A percentile compares a stretch with the other conserved stretches of the same genome.
Conservation (phyloP, 345 rosid genomes). For the Moricandia arvensis region DNA sequence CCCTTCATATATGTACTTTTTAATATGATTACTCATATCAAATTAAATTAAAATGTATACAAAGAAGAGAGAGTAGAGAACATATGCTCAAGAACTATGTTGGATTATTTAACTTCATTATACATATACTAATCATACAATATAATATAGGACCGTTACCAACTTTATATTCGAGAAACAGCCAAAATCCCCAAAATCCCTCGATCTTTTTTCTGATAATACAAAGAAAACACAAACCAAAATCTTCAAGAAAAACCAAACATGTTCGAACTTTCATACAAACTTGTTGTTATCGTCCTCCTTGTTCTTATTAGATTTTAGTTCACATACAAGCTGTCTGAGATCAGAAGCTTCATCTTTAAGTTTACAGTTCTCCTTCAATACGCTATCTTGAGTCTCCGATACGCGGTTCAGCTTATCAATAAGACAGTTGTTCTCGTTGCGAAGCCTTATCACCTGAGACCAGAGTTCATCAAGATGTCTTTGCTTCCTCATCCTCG, state of each 20-base stretch:
- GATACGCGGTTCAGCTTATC: conserved; percentile 63
- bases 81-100: conserved; percentile 15
- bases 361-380: conserved; percentile 74
- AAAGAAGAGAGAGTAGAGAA: neutral
- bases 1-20: too few species aligned
- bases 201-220: neutral
- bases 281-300: neutral
- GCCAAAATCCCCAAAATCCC: neutral
- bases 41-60: neutral
- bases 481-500: conserved; percentile 93
- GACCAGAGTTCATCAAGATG: conserved; percentile 92
- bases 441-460: conserved; percentile 67
- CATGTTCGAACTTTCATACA: neutral
- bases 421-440: conserved; percentile 61
- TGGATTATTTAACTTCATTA: conserved; percentile 20
- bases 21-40: neutral
- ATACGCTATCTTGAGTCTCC: conserved; percentile 53
- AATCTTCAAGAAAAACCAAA: too few species aligned
- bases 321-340: conserved; percentile 58
- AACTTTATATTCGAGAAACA: conserved; percentile 2
- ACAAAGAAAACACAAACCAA: neutral
- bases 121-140: neutral
- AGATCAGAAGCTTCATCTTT: conserved; percentile 76
- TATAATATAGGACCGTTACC: neutral
- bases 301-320: conserved; percentile 31